Evolutionary conservation across 305 asterid genomes (phyloP).

Genomic region (Stenogyne calaminthoides): DNA sequence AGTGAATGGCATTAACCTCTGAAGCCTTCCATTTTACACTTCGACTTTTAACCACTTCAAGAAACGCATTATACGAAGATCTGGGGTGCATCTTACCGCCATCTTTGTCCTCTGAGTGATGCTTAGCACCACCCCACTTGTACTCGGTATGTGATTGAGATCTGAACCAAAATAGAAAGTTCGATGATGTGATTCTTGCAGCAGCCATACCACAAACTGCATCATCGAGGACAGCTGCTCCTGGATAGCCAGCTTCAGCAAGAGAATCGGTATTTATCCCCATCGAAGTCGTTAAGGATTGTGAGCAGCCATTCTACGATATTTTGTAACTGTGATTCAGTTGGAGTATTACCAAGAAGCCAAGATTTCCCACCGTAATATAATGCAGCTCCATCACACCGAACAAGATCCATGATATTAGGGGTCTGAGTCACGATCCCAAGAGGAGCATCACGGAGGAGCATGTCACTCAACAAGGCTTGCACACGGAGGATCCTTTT

Average conservation of each 20-base stretch:
- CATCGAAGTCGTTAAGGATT: slow-evolving; percentile 42
- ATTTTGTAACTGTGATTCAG: slow-evolving; percentile 48
- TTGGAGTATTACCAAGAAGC: slow-evolving; percentile 71
- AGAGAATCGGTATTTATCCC: slow-evolving; percentile 69
- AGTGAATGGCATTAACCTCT: slow-evolving; percentile 71
- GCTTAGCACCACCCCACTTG: slow-evolving; percentile 74
- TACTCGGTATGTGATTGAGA: slow-evolving; percentile 57
- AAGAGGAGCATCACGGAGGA: slow-evolving; percentile 56
- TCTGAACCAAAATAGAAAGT: slow-evolving; percentile 74
- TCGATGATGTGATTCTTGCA: slow-evolving; percentile 49
- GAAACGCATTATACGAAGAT: slow-evolving; percentile 65
- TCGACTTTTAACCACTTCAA: slow-evolving; percentile 63
- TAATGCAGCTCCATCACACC: slow-evolving; percentile 71
- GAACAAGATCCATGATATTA: slow-evolving; percentile 65
- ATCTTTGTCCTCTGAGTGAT: slow-evolving; percentile 55
- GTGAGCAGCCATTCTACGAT: slow-evolving; percentile 54
- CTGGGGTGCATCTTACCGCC: slow-evolving; percentile 68
- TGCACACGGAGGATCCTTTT: slow-evolving; percentile 59
- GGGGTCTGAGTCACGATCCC: slow-evolving; percentile 64
- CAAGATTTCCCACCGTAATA: slow-evolving; percentile 55
- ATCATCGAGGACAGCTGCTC: slow-evolving; percentile 53
- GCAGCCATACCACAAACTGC: slow-evolving; percentile 72
- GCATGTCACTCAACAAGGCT: slow-evolving; percentile 65
- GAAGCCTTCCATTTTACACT: slow-evolving; percentile 66
- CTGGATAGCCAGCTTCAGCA: slow-evolving; percentile 61